These are phyloP conservation scores for Brassica incana DNA, from an alignment of 345 rosid genomes.

Conservation along the genomic window DNA sequence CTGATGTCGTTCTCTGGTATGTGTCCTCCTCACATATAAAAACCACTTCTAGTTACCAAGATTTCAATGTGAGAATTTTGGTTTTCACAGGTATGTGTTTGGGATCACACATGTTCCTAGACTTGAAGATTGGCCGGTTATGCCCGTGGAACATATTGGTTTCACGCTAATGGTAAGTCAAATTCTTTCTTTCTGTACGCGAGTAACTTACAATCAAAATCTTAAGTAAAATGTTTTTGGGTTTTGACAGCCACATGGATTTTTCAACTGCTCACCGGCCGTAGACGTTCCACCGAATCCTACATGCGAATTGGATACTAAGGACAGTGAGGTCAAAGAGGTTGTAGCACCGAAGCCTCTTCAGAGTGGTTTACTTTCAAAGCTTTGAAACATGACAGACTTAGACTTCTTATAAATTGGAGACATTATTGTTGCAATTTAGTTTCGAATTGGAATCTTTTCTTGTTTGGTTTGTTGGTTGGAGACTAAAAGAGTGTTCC, in stretches of 20 bases:
- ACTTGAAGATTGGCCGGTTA: slow-evolving; percentile 93
- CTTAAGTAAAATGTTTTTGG: background rate
- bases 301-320: slow-evolving; percentile 61
- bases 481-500: background rate
- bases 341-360: slow-evolving; percentile 44
- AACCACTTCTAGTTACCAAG: background rate
- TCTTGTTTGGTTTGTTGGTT: slow-evolving; percentile 19
- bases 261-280: slow-evolving; percentile 93
- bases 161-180: slow-evolving; percentile 70
- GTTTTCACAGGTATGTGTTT: slow-evolving; percentile 71
- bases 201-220: background rate
- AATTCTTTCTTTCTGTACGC: background rate
- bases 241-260: slow-evolving; percentile 83
- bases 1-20: slow-evolving; percentile 80
- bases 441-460: background rate
- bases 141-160: slow-evolving; percentile 87
- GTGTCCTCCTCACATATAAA: slow-evolving; percentile 28
- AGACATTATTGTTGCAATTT: background rate
- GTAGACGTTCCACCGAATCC: slow-evolving; percentile 86
- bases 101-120: slow-evolving; percentile 88
- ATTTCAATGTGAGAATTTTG: background rate
- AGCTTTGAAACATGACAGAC: slow-evolving; percentile 54
- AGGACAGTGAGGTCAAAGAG: slow-evolving; percentile 67
- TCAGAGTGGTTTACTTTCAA: slow-evolving; percentile 56
- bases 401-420: background rate